Percentiles rank a stretch among this genome's conserved stretches.
These are phyloP conservation scores for Tylopilus sp. DNA, from an alignment of 768 basidiomycete genomes.

Conservation along the genomic window DNA sequence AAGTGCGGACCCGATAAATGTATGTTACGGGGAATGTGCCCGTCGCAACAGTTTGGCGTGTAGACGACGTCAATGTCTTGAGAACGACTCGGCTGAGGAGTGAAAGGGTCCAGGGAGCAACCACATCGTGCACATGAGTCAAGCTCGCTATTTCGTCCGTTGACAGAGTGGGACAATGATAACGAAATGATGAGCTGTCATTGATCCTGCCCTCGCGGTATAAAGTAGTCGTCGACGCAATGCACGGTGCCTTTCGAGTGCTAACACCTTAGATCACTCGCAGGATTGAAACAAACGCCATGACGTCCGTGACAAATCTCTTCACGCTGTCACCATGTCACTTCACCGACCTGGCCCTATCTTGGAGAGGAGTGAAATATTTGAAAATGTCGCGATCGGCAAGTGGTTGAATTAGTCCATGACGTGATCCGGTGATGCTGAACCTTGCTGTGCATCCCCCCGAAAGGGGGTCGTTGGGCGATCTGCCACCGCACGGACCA, in stretches of 20 bases:
- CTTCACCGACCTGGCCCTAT: not conserved
- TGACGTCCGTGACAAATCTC: not conserved
- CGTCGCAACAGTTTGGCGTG: not conserved
- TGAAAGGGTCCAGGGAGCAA: not conserved
- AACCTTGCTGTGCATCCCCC: constrained; percentile 7
- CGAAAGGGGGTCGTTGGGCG: constrained; percentile 10
- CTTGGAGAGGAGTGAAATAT: constrained; percentile 8
- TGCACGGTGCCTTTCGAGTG: not conserved
- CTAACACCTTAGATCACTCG: not conserved
- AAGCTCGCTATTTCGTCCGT: constrained; percentile 11
- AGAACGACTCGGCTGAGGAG: not conserved
- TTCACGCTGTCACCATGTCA: constrained; percentile 2
- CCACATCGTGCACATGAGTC: not conserved
- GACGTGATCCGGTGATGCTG: constrained; percentile 33
- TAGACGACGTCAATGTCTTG: not conserved
- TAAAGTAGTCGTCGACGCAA: not conserved
- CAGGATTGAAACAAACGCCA: not conserved
- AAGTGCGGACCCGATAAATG: not conserved
- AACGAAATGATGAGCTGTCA: not conserved
- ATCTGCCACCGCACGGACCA: constrained; percentile 34
- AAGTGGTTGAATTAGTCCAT: constrained; percentile 26
- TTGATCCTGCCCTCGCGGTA: not conserved
- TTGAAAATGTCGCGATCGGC: constrained; percentile 31
- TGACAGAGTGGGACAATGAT: constrained; percentile 13
- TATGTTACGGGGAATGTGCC: not conserved